Evolutionary conservation across 2,329 filamentous ascomycete genomes (phyloP).

Genomic region (Cadophora gregata): DNA sequence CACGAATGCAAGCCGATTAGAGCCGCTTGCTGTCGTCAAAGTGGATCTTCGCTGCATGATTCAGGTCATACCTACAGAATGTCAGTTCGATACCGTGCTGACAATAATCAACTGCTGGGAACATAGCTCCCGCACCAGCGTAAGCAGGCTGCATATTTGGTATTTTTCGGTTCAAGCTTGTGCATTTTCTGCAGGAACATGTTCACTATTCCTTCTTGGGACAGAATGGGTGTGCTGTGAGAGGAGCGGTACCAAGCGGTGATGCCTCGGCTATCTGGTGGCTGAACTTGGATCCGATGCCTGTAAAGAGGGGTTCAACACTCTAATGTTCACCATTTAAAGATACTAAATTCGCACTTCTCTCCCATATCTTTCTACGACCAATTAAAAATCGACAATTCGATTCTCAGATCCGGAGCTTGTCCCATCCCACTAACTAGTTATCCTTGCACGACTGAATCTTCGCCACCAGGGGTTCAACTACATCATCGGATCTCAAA

Average conservation of each 20-base stretch:
- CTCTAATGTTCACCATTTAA: background rate
- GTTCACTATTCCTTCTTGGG: background rate
- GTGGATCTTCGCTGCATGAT: background rate
- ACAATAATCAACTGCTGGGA: background rate
- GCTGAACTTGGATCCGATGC: background rate
- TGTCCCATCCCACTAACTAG: no score
- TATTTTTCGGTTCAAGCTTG: background rate
- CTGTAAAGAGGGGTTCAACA: background rate
- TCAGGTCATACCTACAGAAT: background rate
- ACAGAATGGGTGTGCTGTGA: background rate
- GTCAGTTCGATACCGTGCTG: background rate
- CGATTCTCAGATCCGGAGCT: background rate
- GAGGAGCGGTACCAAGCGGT: background rate
- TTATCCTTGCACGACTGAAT: background rate
- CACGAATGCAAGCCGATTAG: no score
- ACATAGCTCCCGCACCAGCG: background rate
- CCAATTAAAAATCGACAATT: background rate
- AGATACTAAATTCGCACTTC: background rate
- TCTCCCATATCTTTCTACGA: background rate
- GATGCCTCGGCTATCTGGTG: constrained; percentile 7
- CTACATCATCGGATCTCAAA: constrained; percentile 12
- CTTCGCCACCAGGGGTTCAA: constrained; percentile 8
- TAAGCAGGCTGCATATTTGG: background rate
- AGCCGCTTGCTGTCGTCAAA: background rate
- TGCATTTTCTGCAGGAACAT: constrained; percentile 6